Base-by-base conservation (phyloP, 139 green algal genomes). In the Limnomonas spitsbergensis region DNA sequence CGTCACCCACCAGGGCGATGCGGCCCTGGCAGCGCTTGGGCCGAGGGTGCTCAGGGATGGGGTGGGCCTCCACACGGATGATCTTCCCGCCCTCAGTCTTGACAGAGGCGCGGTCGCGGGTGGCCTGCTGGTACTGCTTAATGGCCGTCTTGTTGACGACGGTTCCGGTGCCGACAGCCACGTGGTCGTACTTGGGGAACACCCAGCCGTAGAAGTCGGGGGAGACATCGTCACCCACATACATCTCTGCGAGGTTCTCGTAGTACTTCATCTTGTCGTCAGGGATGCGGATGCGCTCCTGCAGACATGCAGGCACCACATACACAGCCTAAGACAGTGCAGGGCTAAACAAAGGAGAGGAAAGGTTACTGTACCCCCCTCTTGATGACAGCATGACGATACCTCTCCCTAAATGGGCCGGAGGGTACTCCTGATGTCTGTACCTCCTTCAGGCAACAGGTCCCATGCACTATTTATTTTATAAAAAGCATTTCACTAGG, bases 191-290 rank as follows among this genome's bases (percentile, higher is more conserved):
- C 92, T 99, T 99, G 80, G 96, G 95, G 88, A 99, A 99, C 84
- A 99, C 80, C 80, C 80, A 85, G 75, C 81, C 96, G 80, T 99
- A 99, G 87, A 99, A 99, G 90, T 99, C 96, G 31, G 96, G 96
- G 27, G 94, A 98, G 35, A 99, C 96, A 79, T 99, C 96, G 77
- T 99, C 96, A 38, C 96, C 96, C 26, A 99, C 96, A 81, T 99
- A 99, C 96, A 99, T 99, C 93, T 99, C 96, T 14, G 96, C 96
- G 47, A 99, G 87, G 89, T 99, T 92, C 92, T 98, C 95, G 85
- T 99, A 99, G 90, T 98, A 99, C 66, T 97, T 90, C 96, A 99
- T 99, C 91, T 98, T 98, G 82, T 98, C 96, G 40, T 98, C 95
- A 56, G 92, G 89, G 83, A 98, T 97, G 69, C 92, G 87, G 80